Conservation (phyloP, 805 yeast genomes). For the Ogataea kodamae region DNA sequence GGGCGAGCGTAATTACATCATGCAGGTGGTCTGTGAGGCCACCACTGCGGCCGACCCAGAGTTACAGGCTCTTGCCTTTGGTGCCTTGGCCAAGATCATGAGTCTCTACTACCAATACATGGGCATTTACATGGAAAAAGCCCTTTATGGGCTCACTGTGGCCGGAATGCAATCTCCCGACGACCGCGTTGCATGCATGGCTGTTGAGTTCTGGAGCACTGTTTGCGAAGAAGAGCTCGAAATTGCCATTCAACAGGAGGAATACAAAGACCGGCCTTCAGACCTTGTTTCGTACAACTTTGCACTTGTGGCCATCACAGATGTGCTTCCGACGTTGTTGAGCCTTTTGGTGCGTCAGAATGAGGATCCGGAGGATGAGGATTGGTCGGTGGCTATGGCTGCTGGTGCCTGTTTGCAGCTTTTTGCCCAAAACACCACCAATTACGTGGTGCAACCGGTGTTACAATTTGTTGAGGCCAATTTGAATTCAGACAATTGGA, state of each 20-base stretch:
- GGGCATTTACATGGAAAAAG: constrained; percentile 97
- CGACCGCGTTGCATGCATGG: constrained; percentile 93
- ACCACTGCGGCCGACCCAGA: constrained; percentile 85
- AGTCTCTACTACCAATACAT: constrained; percentile 81
- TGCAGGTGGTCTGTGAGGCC: constrained; percentile 99
- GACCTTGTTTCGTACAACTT: constrained; percentile 66
- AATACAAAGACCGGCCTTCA: constrained; percentile 46
- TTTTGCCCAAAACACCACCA: constrained; percentile 87
- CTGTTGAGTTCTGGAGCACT: constrained; percentile 98
- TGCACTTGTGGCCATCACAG: constrained; percentile 78
- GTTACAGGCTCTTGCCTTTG: constrained; percentile 91
- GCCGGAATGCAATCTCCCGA: constrained; percentile 82
- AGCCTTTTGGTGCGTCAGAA: constrained; percentile 79
- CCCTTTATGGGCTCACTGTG: constrained; percentile 84
- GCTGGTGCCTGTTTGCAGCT: constrained; percentile 96
- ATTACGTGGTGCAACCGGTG: constrained; percentile 81
- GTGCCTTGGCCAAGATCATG: constrained; percentile 91
- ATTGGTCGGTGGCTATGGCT: constrained; percentile 98
- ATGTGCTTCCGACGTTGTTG: constrained; percentile 84
- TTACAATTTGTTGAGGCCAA: constrained; percentile 78
- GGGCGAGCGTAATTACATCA: constrained; percentile 92
- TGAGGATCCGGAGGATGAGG: constrained; percentile 92
- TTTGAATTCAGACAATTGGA: constrained; percentile 64
- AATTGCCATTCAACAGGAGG: constrained; percentile 64
- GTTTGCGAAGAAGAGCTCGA: constrained; percentile 97